Base-by-base conservation (phyloP, 805 yeast genomes). In the Starmerella gropengiesseri region DNA sequence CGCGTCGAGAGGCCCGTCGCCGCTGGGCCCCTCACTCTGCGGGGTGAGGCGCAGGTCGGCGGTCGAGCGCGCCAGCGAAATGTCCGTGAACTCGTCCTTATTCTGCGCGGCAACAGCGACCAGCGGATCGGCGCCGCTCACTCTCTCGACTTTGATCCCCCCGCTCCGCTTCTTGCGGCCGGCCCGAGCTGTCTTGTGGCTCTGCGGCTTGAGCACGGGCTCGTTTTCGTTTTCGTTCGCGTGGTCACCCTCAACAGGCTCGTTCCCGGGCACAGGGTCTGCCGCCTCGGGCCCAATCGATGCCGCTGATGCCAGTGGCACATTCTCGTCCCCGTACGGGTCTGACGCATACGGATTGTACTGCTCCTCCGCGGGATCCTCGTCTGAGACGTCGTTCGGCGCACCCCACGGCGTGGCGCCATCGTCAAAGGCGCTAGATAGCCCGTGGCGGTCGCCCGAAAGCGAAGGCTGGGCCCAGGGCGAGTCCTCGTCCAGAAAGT, bases 401-500 rank as follows among this genome's bases (percentile, higher is more conserved):
- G 18, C 30, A 16, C 28, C 41, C 22, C 29, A 25, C 39, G 31
- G 28, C 20, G 33, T 20, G 4, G 20, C 27, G 7, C 30, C 16
- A 18, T 32, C 43, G 20, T 39, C 37, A 12, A 14, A 8, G 8
- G 31, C 14, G 21, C 18, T 9, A 11, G 21, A 19, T n/a, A 26
- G 20, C 28, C 18, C 21, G 12, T 35, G 27, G 19, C 16, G 35
- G 12, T 25, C 26, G 4, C 19, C 25, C 18, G n/a, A 40, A 12
- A 17, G 12, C 11, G 29, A 26, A 8, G 45, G 43, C 43, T 13
- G 40, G 13, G 41, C 38, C 49, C 49, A 46, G 13, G 49, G 49
- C 28, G 49, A 46, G 36, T 43, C 46, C 32, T 46, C 46, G 11
- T 31, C 49, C 14, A 39, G 17, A 31, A 14, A 45, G 34, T 40